These are phyloP conservation scores for Saccharomycopsis babjevae DNA, from an alignment of 805 yeast species.

Conservation along the genomic window DNA sequence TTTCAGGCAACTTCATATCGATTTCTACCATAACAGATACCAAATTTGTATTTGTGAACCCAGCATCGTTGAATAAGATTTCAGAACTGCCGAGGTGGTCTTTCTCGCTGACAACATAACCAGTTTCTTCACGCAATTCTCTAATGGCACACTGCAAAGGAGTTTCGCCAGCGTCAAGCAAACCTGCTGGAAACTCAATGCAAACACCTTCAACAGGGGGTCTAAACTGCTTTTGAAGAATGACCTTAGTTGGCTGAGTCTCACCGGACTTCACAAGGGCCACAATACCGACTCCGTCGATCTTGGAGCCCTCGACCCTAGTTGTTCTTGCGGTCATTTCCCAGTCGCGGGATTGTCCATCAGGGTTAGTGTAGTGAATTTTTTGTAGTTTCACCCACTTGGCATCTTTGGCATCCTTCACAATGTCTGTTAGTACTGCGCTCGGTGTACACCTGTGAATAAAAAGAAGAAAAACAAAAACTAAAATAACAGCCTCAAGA, in stretches of 20 bases:
- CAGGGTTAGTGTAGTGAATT: conserved; percentile 62
- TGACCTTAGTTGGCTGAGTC: conserved; percentile 33
- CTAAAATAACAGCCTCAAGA: background rate
- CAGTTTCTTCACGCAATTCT: conserved; percentile 88
- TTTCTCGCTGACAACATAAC: conserved; percentile 58
- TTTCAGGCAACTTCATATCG: conserved; percentile 57
- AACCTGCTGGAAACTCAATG: conserved; percentile 92
- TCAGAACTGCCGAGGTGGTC: conserved; percentile 33
- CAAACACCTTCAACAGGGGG: conserved; percentile 88
- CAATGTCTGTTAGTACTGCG: background rate
- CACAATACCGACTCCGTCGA: conserved; percentile 88
- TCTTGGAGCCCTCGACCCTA: conserved; percentile 45
- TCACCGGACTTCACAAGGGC: conserved; percentile 50
- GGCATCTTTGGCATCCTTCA: conserved; percentile 26
- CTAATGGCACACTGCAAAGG: conserved; percentile 74
- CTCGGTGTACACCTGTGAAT: no score
- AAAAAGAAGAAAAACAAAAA: background rate
- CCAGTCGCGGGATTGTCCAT: conserved; percentile 68
- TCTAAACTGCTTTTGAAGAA: conserved; percentile 82
- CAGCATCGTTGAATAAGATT: conserved; percentile 65
- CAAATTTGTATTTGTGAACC: conserved; percentile 82
- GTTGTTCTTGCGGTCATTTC: conserved; percentile 83
- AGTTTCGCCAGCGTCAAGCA: conserved; percentile 76
- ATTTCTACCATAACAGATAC: conserved; percentile 69
- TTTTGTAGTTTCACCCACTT: conserved; percentile 61